Evolutionary conservation across 495 filamentous ascomycete species (phyloP).

Genomic region (Clohesyomyces aquaticus): DNA sequence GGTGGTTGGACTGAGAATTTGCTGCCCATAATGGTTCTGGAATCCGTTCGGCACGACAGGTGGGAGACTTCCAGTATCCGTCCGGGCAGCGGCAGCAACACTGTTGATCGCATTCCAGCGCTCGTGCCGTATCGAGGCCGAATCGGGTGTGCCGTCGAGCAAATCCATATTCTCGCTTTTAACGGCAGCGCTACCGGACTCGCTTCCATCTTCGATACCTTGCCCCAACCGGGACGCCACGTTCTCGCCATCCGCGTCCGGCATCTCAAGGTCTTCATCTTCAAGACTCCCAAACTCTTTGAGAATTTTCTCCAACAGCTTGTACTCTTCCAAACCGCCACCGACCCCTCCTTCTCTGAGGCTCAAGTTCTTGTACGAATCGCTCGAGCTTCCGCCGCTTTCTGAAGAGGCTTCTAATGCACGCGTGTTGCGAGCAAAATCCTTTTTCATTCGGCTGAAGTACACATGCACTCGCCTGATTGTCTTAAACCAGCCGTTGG

Average conservation of each 20-base stretch:
- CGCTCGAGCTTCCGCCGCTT: conserved; percentile 30
- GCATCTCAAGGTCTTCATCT: conserved; percentile 47
- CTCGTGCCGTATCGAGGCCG: conserved; percentile 23
- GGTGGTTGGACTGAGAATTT: not conserved
- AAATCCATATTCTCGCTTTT: conserved; percentile 40
- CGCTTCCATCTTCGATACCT: conserved; percentile 34
- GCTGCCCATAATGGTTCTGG: not conserved
- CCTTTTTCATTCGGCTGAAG: not conserved
- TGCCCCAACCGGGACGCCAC: conserved; percentile 16
- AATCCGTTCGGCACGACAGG: conserved; percentile 16
- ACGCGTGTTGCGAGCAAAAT: not conserved
- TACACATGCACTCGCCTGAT: not conserved
- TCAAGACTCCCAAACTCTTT: conserved; percentile 61
- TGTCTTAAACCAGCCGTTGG: conserved; percentile 68
- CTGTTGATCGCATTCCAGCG: conserved; percentile 46
- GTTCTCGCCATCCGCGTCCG: conserved; percentile 26
- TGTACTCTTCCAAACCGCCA: conserved; percentile 75
- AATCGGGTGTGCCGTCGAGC: conserved; percentile 29
- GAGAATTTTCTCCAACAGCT: conserved; percentile 58
- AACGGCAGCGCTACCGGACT: conserved; percentile 21
- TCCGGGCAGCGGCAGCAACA: conserved; percentile 15
- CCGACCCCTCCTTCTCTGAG: conserved; percentile 59
- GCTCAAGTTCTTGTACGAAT: conserved; percentile 37
- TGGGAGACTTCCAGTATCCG: conserved; percentile 9
- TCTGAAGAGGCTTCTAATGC: conserved; percentile 20